Percentiles rank a stretch among this genome's conserved stretches.
Evolutionary conservation across 2,329 filamentous ascomycete species (phyloP).

Genomic region (Xylaria multiplex): DNA sequence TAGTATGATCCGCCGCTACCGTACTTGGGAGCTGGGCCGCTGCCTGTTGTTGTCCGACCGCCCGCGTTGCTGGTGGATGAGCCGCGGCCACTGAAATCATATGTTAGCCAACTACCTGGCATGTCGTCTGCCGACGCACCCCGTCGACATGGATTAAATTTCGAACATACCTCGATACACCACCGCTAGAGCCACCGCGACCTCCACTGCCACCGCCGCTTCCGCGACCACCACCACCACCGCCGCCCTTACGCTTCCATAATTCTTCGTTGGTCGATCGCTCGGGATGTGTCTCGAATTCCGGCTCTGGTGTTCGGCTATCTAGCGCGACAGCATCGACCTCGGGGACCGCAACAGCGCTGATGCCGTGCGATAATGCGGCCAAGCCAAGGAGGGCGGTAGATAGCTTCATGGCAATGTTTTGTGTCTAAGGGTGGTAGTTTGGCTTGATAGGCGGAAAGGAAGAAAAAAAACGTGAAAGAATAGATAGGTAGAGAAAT

Average conservation of each 20-base stretch:
- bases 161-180: slow-evolving; percentile 28
- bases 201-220: slow-evolving; percentile 46
- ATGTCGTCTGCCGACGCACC: background rate
- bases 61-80: slow-evolving; percentile 55
- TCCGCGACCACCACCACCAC: slow-evolving; percentile 59
- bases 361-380: slow-evolving; percentile 37
- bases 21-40: slow-evolving; percentile 65
- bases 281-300: slow-evolving; percentile 24
- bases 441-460: slow-evolving; percentile 14
- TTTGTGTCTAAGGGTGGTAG: slow-evolving; percentile 23
- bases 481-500: slow-evolving; percentile 7
- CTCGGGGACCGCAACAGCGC: slow-evolving; percentile 39
- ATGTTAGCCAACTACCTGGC: slow-evolving; percentile 21
- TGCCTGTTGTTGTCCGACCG: slow-evolving; percentile 66
- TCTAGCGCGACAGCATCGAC: slow-evolving; percentile 38
- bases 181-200: slow-evolving; percentile 32
- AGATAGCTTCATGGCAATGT: slow-evolving; percentile 44
- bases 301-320: slow-evolving; percentile 31
- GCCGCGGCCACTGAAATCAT: slow-evolving; percentile 41
- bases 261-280: slow-evolving; percentile 55
- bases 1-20: slow-evolving; percentile 71
- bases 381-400: slow-evolving; percentile 41
- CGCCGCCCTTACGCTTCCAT: slow-evolving; percentile 70
- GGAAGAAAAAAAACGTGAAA: background rate
- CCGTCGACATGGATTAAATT: slow-evolving; percentile 6